Base-by-base conservation (phyloP, 1,284 basidiomycete genomes). In the Polyporus tsugae region DNA sequence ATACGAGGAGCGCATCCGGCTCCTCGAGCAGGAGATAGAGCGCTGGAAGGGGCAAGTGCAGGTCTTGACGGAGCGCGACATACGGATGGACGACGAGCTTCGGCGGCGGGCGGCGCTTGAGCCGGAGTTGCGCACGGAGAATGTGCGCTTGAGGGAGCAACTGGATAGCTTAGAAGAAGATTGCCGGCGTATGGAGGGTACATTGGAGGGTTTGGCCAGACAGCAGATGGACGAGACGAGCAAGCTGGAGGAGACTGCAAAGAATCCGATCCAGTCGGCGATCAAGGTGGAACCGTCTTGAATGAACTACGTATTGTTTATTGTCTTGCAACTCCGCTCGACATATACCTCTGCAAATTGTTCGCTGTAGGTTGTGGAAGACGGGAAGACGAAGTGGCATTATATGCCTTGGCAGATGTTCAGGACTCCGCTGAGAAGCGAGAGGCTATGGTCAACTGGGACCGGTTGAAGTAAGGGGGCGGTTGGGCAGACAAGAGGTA, bases 21-120 rank as follows among this genome's bases (percentile, higher is more conserved):
- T 79, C 17, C 76, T 91, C 22, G 83, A 87, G 72, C 81, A 79
- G 3, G 87, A 91, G 39, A 70, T 82, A 3, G 78, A 76, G 61
- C 78, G 81, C 55, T 86, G 85, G 83, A 82, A 82, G 65, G 79
- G 75, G 25, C 74, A 86, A 61, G 79, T 85, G 2, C 76, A 80
- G 13, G 82, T 91, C 68, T 69, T 89, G 41, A 80, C 84, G 69
- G 83, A 86, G 76, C 87, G 87, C 74, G 89, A 89, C 66, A 69
- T 75, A 53, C 80, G 85, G 65, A 90, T 87, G 41, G 84, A 88
- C 70, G 90, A 92, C 63, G 85, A 87, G 2, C 76, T 92, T 17
- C 80, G 91, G 22, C 75, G 79, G 67, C 82, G 83, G 13, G 90
- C 91, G 4, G 89, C 87, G 2, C 83, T 87, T 70, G 81, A 83